Base-by-base conservation (phyloP, 2,329 filamentous ascomycete genomes). In the Aspergillus felis region DNA sequence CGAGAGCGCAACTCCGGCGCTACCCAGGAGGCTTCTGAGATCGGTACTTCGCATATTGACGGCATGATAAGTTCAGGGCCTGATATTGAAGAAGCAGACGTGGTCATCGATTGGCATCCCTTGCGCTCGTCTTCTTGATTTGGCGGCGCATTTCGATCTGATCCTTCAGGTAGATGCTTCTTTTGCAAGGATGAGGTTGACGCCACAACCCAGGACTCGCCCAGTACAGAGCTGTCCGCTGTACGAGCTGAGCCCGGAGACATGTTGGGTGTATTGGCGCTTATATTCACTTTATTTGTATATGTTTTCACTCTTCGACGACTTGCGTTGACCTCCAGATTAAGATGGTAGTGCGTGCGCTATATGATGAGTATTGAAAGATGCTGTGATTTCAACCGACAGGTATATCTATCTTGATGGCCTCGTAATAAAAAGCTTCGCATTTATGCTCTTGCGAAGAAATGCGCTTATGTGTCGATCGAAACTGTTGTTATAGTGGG, bases 21-120 rank as follows among this genome's bases (percentile, higher is more conserved):
- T 25, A 73, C 61, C 71, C 71, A 74, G 38, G 71, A 74, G 25
- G 57, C 67, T 51, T 74, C 70, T 24, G 67, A 62, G 42, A 70
- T 65, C 6, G 70, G 66, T 3, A 66, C 64, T 51, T 75, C 71
- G 59, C 68, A 70, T 49, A 76, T 74, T 4, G 73, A 75, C 3
- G 73, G 73, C 73, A 76, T 76, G 24, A 76, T 71, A 6, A 76
- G 68, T 55, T 75, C 72, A 1, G 73, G 73, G 4, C 73, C 73
- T 12, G 71, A 66, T 48, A 67, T 58, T 5, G 68, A 70, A 10
- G 70, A 72, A 38, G 64, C 62, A 46, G 63, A 64, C 27, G 62
- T 60, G 9, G 59, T 54, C 29, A 65, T 63, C 9, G 71, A 71
- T 28, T 66, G 60, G 6, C 62, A 58, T 28, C 56, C 56, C 51